Evolutionary conservation across 495 filamentous ascomycete genomes (phyloP), one percentile per base, ranked within the genome.

Genomic region (Tuber brumale): DNA sequence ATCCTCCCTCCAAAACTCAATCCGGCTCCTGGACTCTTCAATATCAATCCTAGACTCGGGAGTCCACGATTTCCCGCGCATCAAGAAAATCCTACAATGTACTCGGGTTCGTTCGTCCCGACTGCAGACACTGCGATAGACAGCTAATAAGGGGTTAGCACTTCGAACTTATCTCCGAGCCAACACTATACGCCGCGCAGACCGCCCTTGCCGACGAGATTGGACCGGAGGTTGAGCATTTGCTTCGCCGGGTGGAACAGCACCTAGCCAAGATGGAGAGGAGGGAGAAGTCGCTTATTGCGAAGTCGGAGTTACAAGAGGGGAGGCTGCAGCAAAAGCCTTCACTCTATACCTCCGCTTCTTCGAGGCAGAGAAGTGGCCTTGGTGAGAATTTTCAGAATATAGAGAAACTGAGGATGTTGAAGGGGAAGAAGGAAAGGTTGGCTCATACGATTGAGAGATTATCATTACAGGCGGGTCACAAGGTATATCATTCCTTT

Each of bases 101-200:
- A 92, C 91, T 39, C 85, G 92, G 76, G 92, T 93, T 86, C 70
- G 87, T 80, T 74, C 46, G 35, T 72, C 76, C 72, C 18, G n/a
- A 41, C 4, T 37, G 12, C 66, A 70, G n/a, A 41, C 6, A 37
- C 19, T 31, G 69, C 27, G 3, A 35, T 42, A 21, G 12, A 35
- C 31, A n/a, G n/a, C 70, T 37, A 27, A 41, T 44, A 35, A 9
- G 57, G 57, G 12, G 70, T 66, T 78, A 93, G 91, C 92, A 94
- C 85, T 95, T 94, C 84, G 92, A 95, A 83, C 87, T 94, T 48
- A 89, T 93, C 48, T 89, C 92, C 39, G 89, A 91, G 80, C 87
- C 89, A 41, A 89, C 89, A 70, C 87, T 95, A 37, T 86, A 86
- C 75, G 84, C 89, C 79, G 92, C 92, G 0, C 92, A 95, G 85